These are phyloP conservation scores for Zygosaccharomyces pseudorouxii DNA, from an alignment of 805 yeast species.

Conservation along the genomic window DNA sequence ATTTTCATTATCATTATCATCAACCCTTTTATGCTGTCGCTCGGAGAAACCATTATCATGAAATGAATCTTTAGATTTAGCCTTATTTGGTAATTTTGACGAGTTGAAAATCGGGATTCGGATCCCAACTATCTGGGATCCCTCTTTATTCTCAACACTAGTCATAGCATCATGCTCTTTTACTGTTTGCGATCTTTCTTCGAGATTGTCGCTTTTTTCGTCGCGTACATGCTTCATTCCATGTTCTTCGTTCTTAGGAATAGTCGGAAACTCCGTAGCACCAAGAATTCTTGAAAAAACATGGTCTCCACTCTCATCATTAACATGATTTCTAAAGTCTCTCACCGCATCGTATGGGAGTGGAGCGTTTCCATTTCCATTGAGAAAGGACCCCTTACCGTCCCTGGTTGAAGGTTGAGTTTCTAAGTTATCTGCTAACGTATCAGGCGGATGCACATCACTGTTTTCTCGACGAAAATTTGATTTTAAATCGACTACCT, in stretches of 20 bases:
- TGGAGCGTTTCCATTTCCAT: neutral
- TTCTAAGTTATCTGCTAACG: neutral
- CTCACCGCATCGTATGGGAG: neutral
- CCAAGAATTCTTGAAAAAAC: neutral
- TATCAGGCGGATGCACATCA: neutral
- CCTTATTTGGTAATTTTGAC: slow-evolving; percentile 9
- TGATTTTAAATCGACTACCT: neutral
- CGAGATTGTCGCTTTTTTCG: neutral
- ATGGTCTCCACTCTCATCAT: neutral
- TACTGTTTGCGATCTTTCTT: neutral
- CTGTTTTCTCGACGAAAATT: neutral
- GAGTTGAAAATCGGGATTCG: slow-evolving; percentile 25
- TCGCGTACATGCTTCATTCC: neutral
- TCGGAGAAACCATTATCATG: neutral
- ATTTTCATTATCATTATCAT: neutral
- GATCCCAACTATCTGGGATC: slow-evolving; percentile 5
- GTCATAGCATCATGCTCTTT: neutral
- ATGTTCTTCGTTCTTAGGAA: neutral
- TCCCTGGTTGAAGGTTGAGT: neutral
- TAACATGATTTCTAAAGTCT: neutral
- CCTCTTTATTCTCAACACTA: neutral
- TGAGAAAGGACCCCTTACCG: neutral
- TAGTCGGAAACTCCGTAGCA: neutral
- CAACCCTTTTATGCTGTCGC: neutral
- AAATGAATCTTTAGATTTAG: neutral